These are phyloP conservation scores for Populus trichocarpa DNA, from an alignment of 441 rosid species.

Conservation along the genomic window DNA sequence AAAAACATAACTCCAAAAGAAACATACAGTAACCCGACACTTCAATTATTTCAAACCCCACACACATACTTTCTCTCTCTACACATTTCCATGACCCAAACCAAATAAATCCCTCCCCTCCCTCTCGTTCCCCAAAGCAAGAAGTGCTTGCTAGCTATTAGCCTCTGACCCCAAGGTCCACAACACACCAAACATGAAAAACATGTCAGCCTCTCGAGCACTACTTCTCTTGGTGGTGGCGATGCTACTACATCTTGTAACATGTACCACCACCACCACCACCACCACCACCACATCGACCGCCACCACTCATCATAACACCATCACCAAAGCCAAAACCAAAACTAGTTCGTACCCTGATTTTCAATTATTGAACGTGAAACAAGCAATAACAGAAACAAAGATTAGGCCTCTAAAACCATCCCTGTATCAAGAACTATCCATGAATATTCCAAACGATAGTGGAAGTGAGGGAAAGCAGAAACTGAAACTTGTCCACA, in stretches of 20 bases:
- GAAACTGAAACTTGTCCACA: conserved; percentile 58
- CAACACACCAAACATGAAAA: neutral
- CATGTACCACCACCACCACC: neutral
- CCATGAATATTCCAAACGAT: conserved; percentile 11
- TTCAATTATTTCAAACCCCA: conserved; percentile 26
- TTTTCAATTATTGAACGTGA: conserved; percentile 56
- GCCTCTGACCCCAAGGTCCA: too few relatives aligned
- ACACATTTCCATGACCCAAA: conserved; percentile 5
- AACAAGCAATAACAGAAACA: conserved; percentile 29
- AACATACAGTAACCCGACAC: conserved; percentile 5
- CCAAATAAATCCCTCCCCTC: conserved; percentile 21
- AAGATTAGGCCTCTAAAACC: conserved; percentile 18
- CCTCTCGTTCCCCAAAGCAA: neutral
- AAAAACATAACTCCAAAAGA: conserved; percentile 16
- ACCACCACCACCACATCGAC: neutral
- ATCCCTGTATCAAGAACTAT: conserved; percentile 27
- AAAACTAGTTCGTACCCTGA: conserved; percentile 36
- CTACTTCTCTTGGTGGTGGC: conserved; percentile 10
- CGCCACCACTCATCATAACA: neutral
- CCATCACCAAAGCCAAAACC: conserved; percentile 3
- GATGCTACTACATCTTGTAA: conserved; percentile 7
- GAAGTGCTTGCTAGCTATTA: neutral
- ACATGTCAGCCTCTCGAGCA: conserved; percentile 17
- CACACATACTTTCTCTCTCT: neutral
- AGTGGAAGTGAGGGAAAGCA: conserved; percentile 11